Conservation (phyloP, 2,329 filamentous ascomycete genomes). For the Metarhizium robertsii region DNA sequence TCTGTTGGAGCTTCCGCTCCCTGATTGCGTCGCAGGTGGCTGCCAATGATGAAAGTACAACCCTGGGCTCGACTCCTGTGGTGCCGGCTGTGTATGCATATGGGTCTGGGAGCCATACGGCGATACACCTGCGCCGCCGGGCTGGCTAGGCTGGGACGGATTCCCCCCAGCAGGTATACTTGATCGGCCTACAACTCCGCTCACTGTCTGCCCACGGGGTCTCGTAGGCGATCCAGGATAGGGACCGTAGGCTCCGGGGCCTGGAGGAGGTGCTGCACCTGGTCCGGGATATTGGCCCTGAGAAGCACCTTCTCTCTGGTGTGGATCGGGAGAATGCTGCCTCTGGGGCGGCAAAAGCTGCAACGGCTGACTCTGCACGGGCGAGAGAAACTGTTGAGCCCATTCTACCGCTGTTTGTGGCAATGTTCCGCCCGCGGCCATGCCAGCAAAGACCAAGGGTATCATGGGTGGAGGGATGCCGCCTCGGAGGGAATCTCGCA, state of each 20-base stretch:
- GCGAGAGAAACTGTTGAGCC: conserved; percentile 56
- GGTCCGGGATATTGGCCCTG: conserved; percentile 33
- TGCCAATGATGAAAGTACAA: conserved; percentile 94
- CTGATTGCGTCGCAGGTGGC: conserved; percentile 57
- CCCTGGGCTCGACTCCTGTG: conserved; percentile 60
- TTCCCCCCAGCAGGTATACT: conserved; percentile 37
- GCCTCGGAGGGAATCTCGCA: conserved; percentile 57
- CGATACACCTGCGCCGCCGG: conserved; percentile 21
- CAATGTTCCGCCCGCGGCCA: conserved; percentile 50
- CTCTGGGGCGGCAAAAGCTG: conserved; percentile 42
- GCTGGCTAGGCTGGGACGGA: conserved; percentile 26
- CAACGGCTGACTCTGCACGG: conserved; percentile 37
- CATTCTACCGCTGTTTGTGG: conserved; percentile 55
- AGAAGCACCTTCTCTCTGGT: conserved; percentile 37
- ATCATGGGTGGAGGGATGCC: conserved; percentile 68
- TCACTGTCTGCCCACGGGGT: conserved; percentile 39
- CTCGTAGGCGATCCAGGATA: conserved; percentile 43
- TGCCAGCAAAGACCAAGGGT: conserved; percentile 64
- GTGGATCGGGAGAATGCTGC: conserved; percentile 39
- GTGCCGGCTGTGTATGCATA: conserved; percentile 43
- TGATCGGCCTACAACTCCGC: conserved; percentile 28
- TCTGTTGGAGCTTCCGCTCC: conserved; percentile 50
- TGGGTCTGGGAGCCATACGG: conserved; percentile 35
- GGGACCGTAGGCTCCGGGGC: conserved; percentile 29
- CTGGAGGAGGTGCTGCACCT: conserved; percentile 23